Conservation (phyloP, 176 grass and related monocot genomes). For the Phoenix dactylifera region DNA sequence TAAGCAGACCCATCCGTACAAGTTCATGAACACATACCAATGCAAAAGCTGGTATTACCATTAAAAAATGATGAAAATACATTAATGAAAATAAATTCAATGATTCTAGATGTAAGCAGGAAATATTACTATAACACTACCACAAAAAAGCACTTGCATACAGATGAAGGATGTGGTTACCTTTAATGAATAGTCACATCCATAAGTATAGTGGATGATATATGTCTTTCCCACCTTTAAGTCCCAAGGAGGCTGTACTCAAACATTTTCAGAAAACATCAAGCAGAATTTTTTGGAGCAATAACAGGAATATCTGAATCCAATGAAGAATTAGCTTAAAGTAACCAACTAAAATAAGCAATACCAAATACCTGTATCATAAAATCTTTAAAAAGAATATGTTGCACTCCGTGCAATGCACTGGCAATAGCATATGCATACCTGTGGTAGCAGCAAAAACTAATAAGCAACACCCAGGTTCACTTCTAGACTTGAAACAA, state of each 20-base stretch:
- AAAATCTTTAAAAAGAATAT: slow-evolving; percentile 95
- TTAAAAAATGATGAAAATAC: too few relatives aligned
- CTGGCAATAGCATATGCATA: slow-evolving; percentile 97
- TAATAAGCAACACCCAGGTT: not conserved
- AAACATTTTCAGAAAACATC: slow-evolving; percentile 2
- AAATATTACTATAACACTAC: not conserved
- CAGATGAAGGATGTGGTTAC: slow-evolving; percentile 16
- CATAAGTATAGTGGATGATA: slow-evolving; percentile 96
- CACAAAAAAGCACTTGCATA: too few relatives aligned
- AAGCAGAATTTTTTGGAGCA: slow-evolving; percentile 8
- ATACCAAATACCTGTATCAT: slow-evolving; percentile 87
- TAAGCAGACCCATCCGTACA: too few relatives aligned
- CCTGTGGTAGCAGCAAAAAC: slow-evolving; percentile 34
- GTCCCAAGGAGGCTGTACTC: slow-evolving; percentile 89
- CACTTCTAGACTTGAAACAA: not conserved
- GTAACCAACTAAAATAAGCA: slow-evolving; percentile 16
- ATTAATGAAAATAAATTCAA: not conserved
- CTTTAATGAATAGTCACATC: slow-evolving; percentile 88
- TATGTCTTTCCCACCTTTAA: slow-evolving; percentile 45
- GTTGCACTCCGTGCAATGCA: slow-evolving; percentile 95
- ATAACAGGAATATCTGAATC: not conserved
- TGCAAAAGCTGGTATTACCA: too few relatives aligned
- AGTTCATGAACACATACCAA: too few relatives aligned
- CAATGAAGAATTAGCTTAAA: not conserved
- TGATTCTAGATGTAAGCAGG: not conserved